These are phyloP conservation scores for Dimargaris xerosporica DNA, from an alignment of 192 early-diverging fungal genomes.

Conservation along the genomic window DNA sequence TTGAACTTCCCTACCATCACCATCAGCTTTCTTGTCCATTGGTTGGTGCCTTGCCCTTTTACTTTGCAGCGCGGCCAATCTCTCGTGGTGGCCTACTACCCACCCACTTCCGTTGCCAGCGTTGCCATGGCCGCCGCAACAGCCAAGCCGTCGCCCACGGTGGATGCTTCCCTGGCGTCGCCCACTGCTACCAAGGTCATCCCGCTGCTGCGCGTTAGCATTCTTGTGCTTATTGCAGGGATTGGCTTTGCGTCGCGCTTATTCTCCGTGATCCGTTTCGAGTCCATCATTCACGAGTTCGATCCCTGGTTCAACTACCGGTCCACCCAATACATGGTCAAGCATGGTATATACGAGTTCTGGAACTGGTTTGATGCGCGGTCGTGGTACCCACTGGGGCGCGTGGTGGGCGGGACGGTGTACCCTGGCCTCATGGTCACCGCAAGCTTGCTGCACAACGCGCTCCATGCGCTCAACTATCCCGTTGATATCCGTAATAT, in stretches of 20 bases:
- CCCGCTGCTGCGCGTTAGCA: slow-evolving; percentile 62
- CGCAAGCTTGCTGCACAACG: slow-evolving; percentile 82
- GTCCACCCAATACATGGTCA: slow-evolving; percentile 80
- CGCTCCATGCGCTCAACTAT: slow-evolving; percentile 86
- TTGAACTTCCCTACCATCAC: no score
- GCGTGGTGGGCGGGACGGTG: slow-evolving; percentile 98
- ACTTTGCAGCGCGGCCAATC: no score
- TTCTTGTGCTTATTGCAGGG: slow-evolving; percentile 74
- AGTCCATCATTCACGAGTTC: slow-evolving; percentile 99
- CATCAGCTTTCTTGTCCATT: no score
- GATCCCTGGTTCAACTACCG: slow-evolving; percentile 99
- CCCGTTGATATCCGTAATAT: slow-evolving; percentile 97
- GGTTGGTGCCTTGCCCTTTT: no score
- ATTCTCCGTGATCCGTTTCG: slow-evolving; percentile 96
- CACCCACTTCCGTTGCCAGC: no score
- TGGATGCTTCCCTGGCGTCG: background rate
- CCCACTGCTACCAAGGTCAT: background rate
- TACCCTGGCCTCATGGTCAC: slow-evolving; percentile 99
- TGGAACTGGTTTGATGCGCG: slow-evolving; percentile 99
- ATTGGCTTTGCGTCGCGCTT: slow-evolving; percentile 83
- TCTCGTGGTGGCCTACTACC: no score
- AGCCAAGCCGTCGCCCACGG: background rate
- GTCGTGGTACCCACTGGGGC: slow-evolving; percentile 96
- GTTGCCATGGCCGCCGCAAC: no score
- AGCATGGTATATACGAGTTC: slow-evolving; percentile 93